These are phyloP conservation scores for Lachnellula hyalina DNA, from an alignment of 2,329 filamentous ascomycete genomes.

Conservation along the genomic window DNA sequence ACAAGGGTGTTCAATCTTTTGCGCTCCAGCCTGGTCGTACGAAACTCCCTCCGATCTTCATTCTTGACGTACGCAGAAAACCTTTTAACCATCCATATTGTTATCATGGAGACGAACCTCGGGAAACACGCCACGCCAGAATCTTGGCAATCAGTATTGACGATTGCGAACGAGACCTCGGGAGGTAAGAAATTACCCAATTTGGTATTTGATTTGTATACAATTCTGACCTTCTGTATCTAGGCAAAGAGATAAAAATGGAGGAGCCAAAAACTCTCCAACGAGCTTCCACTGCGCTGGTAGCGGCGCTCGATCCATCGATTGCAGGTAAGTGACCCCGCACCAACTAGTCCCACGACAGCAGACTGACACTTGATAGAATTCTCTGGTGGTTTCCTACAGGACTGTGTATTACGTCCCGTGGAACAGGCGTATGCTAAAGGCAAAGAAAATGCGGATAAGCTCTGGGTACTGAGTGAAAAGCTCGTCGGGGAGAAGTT, in stretches of 20 bases:
- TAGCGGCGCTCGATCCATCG: slow-evolving; percentile 35
- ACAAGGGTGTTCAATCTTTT: slow-evolving; percentile 23
- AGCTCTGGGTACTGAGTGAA: slow-evolving; percentile 41
- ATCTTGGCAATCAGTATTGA: background rate
- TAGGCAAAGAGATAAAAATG: background rate
- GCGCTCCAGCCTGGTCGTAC: slow-evolving; percentile 29
- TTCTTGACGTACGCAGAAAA: too few relatives aligned
- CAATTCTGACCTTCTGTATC: background rate
- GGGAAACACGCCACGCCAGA: background rate
- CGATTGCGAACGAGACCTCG: too few relatives aligned
- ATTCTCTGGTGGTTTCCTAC: too few relatives aligned
- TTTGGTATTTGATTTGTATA: background rate
- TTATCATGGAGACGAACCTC: background rate
- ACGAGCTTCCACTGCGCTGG: slow-evolving; percentile 29
- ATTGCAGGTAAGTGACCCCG: slow-evolving; percentile 16
- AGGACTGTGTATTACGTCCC: background rate
- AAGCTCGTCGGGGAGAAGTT: slow-evolving; percentile 39
- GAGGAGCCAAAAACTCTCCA: slow-evolving; percentile 5
- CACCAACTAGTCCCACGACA: slow-evolving; percentile 26
- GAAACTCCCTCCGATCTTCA: too few relatives aligned
- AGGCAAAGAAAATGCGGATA: slow-evolving; percentile 31
- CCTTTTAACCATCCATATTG: too few relatives aligned
- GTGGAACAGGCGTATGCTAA: background rate
- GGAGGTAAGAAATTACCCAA: too few relatives aligned
- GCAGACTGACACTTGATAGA: background rate